Evolutionary conservation across 2,329 filamentous ascomycete genomes (phyloP).

Genomic region (Scedosporium dehoogii): DNA sequence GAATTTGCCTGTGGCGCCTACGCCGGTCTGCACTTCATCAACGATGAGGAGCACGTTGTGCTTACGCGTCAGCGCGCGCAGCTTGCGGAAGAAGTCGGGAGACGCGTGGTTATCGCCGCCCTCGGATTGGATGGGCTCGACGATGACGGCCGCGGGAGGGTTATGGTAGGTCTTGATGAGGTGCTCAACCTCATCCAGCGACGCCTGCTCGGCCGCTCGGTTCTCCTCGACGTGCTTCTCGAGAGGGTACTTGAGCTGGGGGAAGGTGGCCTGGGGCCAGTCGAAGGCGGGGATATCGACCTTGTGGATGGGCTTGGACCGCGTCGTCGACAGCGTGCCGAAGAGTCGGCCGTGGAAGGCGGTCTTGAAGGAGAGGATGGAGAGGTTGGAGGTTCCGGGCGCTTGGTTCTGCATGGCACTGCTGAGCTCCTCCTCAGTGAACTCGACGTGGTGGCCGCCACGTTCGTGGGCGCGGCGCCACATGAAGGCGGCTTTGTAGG

Average conservation of each 20-base stretch:
- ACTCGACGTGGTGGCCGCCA: conserved; percentile 59
- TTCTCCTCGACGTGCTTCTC: conserved; percentile 62
- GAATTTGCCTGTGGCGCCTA: conserved; percentile 79
- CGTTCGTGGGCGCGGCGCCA: conserved; percentile 64
- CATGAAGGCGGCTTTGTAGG: conserved; percentile 83
- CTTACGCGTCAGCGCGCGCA: conserved; percentile 61
- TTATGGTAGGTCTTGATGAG: conserved; percentile 58
- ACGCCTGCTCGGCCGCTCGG: conserved; percentile 58
- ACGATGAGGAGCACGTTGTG: conserved; percentile 67
- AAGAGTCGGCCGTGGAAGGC: conserved; percentile 77
- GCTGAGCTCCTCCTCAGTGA: conserved; percentile 57
- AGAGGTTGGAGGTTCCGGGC: conserved; percentile 64
- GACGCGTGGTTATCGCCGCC: conserved; percentile 79
- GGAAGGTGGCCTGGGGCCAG: conserved; percentile 79
- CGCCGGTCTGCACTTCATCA: conserved; percentile 76
- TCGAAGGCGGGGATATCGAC: conserved; percentile 81
- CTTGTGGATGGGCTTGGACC: conserved; percentile 77
- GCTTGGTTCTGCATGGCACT: conserved; percentile 62
- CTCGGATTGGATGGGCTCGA: conserved; percentile 77
- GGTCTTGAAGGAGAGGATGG: conserved; percentile 69
- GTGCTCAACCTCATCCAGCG: conserved; percentile 62
- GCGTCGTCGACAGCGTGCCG: conserved; percentile 66
- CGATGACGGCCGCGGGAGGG: conserved; percentile 62
- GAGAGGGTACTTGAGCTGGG: conserved; percentile 66
- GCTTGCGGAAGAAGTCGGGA: conserved; percentile 65